Conservation (phyloP, 352 stramenopile species). For the Pythium vanterpoolii region DNA sequence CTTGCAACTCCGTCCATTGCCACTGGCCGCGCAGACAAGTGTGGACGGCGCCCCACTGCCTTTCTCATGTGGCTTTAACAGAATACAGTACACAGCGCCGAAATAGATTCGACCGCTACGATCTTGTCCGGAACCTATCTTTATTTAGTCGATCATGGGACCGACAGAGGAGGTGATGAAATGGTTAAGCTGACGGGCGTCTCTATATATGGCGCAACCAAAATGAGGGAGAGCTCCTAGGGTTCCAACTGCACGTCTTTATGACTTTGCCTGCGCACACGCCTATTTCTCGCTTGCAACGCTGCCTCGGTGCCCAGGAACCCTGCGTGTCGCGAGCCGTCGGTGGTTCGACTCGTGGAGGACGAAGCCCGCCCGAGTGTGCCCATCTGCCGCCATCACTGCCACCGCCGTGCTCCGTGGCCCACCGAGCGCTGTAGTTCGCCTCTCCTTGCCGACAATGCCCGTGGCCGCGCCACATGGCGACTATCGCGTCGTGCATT, state of each 20-base stretch:
- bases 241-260: not conserved
- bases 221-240: not conserved
- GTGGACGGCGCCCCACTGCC: not conserved
- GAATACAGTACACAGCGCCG: not conserved
- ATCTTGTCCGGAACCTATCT: not conserved
- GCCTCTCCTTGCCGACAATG: constrained; percentile 5
- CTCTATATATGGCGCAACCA: not conserved
- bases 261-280: not conserved
- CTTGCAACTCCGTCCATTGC: not conserved
- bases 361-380: constrained; percentile 5
- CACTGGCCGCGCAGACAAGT: not conserved
- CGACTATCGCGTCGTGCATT: constrained; percentile 58
- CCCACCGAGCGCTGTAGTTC: too few species aligned
- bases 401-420: not conserved
- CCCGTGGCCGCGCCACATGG: constrained; percentile 9
- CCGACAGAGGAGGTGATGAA: not conserved
- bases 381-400: not conserved
- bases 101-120: not conserved
- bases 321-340: not conserved
- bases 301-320: not conserved
- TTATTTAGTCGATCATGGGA: not conserved
- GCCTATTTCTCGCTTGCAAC: constrained; percentile 6
- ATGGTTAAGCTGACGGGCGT: not conserved
- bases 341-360: constrained; percentile 6
- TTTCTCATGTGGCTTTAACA: not conserved